Evolutionary conservation across 768 basidiomycete species (phyloP).

Genomic region (Tricholoma sp.): DNA sequence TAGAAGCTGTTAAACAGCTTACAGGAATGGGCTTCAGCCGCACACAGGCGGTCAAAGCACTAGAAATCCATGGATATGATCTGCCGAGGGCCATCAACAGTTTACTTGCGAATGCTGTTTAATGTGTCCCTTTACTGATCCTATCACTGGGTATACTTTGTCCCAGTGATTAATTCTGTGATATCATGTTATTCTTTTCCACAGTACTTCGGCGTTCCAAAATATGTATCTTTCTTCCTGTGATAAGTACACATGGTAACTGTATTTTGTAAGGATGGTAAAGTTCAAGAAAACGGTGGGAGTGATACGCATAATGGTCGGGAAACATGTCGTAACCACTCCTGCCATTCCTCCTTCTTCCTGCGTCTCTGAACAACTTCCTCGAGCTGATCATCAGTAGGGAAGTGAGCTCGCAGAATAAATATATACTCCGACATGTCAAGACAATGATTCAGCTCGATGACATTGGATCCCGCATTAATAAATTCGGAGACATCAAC

Average conservation of each 20-base stretch:
- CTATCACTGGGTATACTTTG: background rate
- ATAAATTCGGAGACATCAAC: slow-evolving; percentile 49
- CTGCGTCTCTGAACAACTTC: slow-evolving; percentile 23
- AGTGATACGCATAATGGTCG: slow-evolving; percentile 26
- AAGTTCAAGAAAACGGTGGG: slow-evolving; percentile 4
- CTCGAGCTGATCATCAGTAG: slow-evolving; percentile 40
- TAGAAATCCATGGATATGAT: slow-evolving; percentile 84
- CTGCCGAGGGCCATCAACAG: slow-evolving; percentile 74
- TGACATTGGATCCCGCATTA: slow-evolving; percentile 32
- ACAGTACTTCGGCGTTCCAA: background rate
- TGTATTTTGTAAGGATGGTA: background rate
- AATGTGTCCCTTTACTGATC: background rate
- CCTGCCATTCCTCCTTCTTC: slow-evolving; percentile 36
- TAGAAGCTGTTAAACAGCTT: slow-evolving; percentile 72
- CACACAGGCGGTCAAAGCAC: slow-evolving; percentile 71
- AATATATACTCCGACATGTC: slow-evolving; percentile 43
- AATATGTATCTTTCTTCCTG: background rate
- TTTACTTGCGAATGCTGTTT: slow-evolving; percentile 33
- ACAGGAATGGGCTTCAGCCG: slow-evolving; percentile 90
- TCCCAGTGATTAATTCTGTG: background rate
- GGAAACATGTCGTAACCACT: slow-evolving; percentile 31
- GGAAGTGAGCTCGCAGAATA: slow-evolving; percentile 44
- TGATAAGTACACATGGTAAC: no score
- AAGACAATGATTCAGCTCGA: slow-evolving; percentile 37
- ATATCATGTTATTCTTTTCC: no score